Base-by-base conservation (phyloP, 192 early-diverging fungal genomes). In the Coemansia sp. region DNA sequence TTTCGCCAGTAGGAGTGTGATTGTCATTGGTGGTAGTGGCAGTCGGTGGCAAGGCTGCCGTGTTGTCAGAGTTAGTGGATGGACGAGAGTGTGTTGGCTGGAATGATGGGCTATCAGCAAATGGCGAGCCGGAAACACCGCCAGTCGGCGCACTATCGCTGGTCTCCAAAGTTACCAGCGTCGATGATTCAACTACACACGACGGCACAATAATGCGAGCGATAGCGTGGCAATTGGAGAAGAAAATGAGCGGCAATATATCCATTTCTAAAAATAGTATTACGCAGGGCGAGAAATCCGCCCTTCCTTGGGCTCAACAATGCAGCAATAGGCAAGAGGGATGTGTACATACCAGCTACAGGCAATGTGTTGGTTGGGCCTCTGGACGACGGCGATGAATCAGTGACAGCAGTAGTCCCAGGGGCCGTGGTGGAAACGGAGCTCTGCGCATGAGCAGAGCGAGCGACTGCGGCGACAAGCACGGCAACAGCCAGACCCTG, bases 181-280 rank as follows among this genome's bases (percentile, higher is more conserved):
- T 21, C 43, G 43, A 46, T 18, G 43, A 46, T 18, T 26, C 43
- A 46, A 46, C 43, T 46, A 46, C 43, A 46, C n/a, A n/a, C n/a
- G n/a, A n/a, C n/a, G n/a, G 24, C 8, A 46, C 17, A 43, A 22
- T 46, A 46, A 21, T 46, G 43, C 10, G 9, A 21, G 12, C 38
- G n/a, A 40, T 40, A 1, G 38, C 1, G 12, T 0, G 19, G 7
- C n/a, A n/a, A n/a, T n/a, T n/a, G 21, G 22, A 21, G 12, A 12
- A 22, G 3, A 22, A 22, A 22, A 46, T 12, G 22, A 21, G 12
- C 43, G 11, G n/a, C n/a, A n/a, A n/a, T n/a, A n/a, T n/a, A n/a
- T n/a, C n/a, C n/a, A n/a, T n/a, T n/a, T n/a, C 29, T 32, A 32
- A 32, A 32, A 32, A 32, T 32, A 32, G 29, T 32, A 32, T 7